These are phyloP conservation scores for Trichosporon faecale DNA, from an alignment of 1,284 basidiomycete genomes.

Conservation along the genomic window DNA sequence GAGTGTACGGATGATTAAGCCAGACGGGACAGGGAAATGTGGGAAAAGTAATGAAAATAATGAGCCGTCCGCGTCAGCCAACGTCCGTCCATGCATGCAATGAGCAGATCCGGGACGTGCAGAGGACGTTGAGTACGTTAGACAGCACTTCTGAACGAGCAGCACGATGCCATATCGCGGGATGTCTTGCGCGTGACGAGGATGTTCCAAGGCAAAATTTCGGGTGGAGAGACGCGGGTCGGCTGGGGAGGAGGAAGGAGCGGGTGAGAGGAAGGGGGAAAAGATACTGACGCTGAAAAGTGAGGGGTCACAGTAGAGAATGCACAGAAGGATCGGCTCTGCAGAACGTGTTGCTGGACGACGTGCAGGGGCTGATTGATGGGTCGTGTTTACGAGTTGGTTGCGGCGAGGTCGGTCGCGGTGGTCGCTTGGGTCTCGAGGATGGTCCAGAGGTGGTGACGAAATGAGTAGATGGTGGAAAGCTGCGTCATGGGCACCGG, in stretches of 20 bases:
- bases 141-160: neutral
- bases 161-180: neutral
- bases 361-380: neutral
- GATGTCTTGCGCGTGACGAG: neutral
- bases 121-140: neutral
- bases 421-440: neutral
- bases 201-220: constrained; percentile 1
- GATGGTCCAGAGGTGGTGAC: constrained; percentile 2
- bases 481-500: constrained; percentile 3
- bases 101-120: neutral
- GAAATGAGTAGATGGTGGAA: constrained; percentile 5
- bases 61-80: neutral
- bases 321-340: neutral
- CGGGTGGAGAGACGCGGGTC: neutral
- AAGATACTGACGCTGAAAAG: constrained; percentile 4
- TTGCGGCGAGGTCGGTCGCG: neutral
- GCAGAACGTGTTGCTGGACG: neutral
- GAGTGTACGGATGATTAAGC: constrained; percentile 2
- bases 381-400: neutral
- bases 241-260: neutral
- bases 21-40: neutral
- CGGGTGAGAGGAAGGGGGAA: neutral
- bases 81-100: neutral
- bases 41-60: constrained; percentile 8
- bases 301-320: neutral